Percentiles rank a stretch among this genome's conserved stretches.
Conservation (phyloP, 352 stramenopile genomes). For the Phytophthora multivora region DNA sequence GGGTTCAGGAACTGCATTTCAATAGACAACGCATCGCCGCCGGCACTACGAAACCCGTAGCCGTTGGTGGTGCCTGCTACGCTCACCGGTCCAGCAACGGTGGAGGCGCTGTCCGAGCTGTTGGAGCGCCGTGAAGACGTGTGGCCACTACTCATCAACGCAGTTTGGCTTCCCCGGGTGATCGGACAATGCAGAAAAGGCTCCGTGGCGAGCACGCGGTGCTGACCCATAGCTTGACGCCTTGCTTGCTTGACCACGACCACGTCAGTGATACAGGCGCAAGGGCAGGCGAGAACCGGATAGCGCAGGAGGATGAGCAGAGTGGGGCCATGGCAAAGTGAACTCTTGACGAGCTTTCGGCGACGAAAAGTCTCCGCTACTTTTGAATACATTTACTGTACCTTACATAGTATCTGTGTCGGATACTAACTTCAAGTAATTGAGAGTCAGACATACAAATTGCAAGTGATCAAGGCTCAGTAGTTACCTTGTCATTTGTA, state of each 20-base stretch:
- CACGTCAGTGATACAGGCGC: constrained; percentile 24
- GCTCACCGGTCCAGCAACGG: constrained; percentile 29
- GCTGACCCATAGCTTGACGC: constrained; percentile 6
- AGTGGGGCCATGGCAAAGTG: background rate
- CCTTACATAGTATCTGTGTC: background rate
- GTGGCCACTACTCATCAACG: constrained; percentile 26
- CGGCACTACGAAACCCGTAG: constrained; percentile 55
- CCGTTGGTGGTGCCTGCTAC: constrained; percentile 48
- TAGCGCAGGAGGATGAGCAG: constrained; percentile 17
- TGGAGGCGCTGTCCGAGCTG: constrained; percentile 38
- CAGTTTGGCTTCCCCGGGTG: constrained; percentile 13
- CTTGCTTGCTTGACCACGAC: constrained; percentile 27
- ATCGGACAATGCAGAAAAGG: constrained; percentile 36
- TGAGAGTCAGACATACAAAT: background rate
- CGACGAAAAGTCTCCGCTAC: constrained; percentile 8
- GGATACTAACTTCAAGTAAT: background rate
- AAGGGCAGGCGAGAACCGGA: constrained; percentile 29
- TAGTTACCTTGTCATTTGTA: constrained; percentile 16
- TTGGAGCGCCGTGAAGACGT: constrained; percentile 29
- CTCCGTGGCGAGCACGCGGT: constrained; percentile 16
- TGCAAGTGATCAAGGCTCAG: constrained; percentile 6
- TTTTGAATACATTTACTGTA: too few relatives aligned
- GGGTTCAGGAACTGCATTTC: constrained; percentile 66
- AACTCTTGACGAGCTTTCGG: background rate
- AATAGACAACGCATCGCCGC: constrained; percentile 62